Base-by-base conservation (phyloP, 129 eudicot species). In the Ambrosia artemisiifolia region DNA sequence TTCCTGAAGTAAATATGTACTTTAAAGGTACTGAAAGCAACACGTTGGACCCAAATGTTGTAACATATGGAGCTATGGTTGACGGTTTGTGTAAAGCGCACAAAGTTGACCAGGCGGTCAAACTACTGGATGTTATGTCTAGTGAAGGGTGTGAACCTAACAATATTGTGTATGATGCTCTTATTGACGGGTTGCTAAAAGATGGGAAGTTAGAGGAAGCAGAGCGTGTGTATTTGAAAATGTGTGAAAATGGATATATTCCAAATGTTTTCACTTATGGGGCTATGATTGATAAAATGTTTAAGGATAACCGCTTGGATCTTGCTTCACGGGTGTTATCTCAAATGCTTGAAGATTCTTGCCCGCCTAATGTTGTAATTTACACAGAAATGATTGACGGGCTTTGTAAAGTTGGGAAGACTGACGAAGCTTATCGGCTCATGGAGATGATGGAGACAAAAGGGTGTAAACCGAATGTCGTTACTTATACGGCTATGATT, bases 361-460 rank as follows among this genome's bases (percentile, higher is more conserved):
- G 93, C 71, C 73, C 88, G 3, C 99, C 99, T 13, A 88, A 95
- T 80, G 96, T 95, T 67, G 79, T 95, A 69, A 85, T 86, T 40
- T 95, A 95, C 78, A 90, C 99, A 3, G 84, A 64, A 75, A 95
- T 95, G 97, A 70, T 95, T 67, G 97, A 95, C 68, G 99, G 99
- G 38, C 91, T 95, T 46, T 86, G 97, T 78, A 95, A 90, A 90
- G 84, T 78, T 20, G 89, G 87, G 72, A 95, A 95, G 75, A 85
- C 87, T 5, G 90, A 83, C 42, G 99, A 95, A 83, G 99, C 99
- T 20, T 86, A 83, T 78, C 86, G 78, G 74, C 94, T 95, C 69
- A 84, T 90, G 96, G 63, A 84, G 74, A 90, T 95, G 99, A 95
- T 95, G 99, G 96, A 90, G 69, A 88, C 77, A 65, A 95, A 90